Evolutionary conservation across 208 protist genomes (phyloP), one percentile per base, ranked within the genome.

Genomic region (Crithidia thermophila): DNA sequence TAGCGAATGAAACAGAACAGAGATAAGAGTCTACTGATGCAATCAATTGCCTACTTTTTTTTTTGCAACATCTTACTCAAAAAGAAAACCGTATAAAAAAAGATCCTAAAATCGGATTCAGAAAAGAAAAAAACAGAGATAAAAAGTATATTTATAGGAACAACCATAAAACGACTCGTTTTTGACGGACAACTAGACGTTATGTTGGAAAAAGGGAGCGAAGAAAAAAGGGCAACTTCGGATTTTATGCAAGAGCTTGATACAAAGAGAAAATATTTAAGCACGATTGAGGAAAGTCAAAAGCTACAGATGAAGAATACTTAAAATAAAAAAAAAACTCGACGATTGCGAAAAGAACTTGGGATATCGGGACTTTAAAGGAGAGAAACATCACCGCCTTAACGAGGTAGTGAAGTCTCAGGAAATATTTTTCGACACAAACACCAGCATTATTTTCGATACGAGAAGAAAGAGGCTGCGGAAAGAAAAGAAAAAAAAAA

Each of bases 41-140:
- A 43, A 16, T 43, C 10, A 43, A 43, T 16, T 43, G 39, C 13
- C 39, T 43, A 16, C 10, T 10, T 43, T 43, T 43, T 43, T 16
- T 10, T 18, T 18, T 18, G 39, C 13, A 43, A n/a, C n/a, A n/a
- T n/a, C n/a, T n/a, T n/a, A n/a, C n/a, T n/a, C 39, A 16, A 43
- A 43, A 16, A 16, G 39, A 43, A 43, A 43, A 16, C 13, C 39
- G 16, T 10, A 43, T 10, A 43, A 43, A 11, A 27, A 27, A 21
- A 50, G 8, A 50, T n/a, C n/a, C 45, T 18, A 23, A 18, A 23
- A 23, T n/a, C 7, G 8, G 21, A 50, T 10, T 50, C 8, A 23
- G 21, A 57, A 39, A 57, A 39, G 16, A 39, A 23, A 57, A 57
- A 40, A 34, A 57, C 3, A 39, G 18, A 57, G 28, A 39, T 14